These are phyloP conservation scores for Phlebopus sp. DNA, from an alignment of 1,284 basidiomycete species.

Conservation along the genomic window DNA sequence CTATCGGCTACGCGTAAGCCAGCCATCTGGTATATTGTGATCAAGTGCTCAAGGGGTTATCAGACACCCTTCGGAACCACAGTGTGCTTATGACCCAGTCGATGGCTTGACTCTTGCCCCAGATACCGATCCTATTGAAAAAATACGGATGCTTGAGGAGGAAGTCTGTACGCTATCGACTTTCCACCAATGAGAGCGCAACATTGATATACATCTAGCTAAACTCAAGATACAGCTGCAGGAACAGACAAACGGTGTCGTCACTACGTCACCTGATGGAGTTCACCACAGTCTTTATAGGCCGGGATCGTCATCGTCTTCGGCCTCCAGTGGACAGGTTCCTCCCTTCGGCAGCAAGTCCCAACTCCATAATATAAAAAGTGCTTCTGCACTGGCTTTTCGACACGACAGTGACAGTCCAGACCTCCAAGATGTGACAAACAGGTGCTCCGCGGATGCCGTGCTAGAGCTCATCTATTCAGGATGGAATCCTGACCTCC, in stretches of 20 bases:
- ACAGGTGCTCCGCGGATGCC: conserved; percentile 43
- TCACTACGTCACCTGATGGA: conserved; percentile 23
- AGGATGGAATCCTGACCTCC: conserved; percentile 81
- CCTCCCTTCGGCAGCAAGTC: conserved; percentile 8
- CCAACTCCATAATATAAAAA: conserved; percentile 5
- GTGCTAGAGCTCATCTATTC: conserved; percentile 64
- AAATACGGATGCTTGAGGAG: conserved; percentile 72
- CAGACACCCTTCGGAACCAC: conserved; percentile 77
- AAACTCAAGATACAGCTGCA: conserved; percentile 61
- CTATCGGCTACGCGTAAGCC: conserved; percentile 73
- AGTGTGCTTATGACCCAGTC: conserved; percentile 79
- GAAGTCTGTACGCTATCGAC: conserved; percentile 58
- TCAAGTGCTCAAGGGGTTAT: conserved; percentile 12
- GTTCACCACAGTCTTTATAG: conserved; percentile 14
- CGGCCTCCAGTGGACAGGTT: conserved; percentile 16
- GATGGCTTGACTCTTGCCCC: conserved; percentile 73
- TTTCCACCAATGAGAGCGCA: conserved; percentile 3
- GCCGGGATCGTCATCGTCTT: conserved; percentile 27
- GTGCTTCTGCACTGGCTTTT: conserved; percentile 14
- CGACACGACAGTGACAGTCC: conserved; percentile 52
- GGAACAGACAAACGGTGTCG: conserved; percentile 39
- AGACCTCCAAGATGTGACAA: conserved; percentile 38
- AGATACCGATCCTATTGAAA: conserved; percentile 70
- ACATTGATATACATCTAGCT: conserved; percentile 39
- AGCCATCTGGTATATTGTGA: conserved; percentile 1